A percentile compares a stretch with the other conserved stretches of the same genome.
Evolutionary conservation across 2,329 filamentous ascomycete genomes (phyloP).

Genomic region (Metarhizium brunneum): DNA sequence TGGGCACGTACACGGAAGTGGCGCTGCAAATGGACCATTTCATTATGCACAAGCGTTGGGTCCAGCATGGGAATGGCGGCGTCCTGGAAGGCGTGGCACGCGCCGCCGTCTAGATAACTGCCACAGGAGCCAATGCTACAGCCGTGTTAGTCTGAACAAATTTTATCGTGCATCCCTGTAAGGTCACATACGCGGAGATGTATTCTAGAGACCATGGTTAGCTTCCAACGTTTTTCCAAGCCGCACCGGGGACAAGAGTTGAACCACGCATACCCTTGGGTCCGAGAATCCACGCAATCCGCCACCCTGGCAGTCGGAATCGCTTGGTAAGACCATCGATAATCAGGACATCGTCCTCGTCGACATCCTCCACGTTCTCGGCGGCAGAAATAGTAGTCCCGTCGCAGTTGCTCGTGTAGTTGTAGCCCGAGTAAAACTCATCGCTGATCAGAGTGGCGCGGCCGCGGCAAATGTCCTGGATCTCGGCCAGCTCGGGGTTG

Average conservation of each 20-base stretch:
- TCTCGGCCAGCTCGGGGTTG: constrained; percentile 77
- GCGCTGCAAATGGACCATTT: constrained; percentile 81
- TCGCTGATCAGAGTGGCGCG: constrained; percentile 89
- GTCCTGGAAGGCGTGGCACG: constrained; percentile 92
- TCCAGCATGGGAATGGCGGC: constrained; percentile 91
- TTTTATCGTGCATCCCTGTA: not conserved
- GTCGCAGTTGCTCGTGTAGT: constrained; percentile 88
- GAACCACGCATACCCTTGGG: constrained; percentile 52
- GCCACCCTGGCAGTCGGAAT: constrained; percentile 92
- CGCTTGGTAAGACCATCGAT: constrained; percentile 95
- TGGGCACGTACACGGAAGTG: constrained; percentile 60
- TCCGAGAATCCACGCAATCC: constrained; percentile 91
- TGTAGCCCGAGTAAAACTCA: constrained; percentile 95
- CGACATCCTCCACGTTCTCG: constrained; percentile 81
- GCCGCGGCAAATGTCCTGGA: constrained; percentile 87
- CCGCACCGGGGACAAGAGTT: not conserved
- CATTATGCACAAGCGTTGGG: constrained; percentile 64
- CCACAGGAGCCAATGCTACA: constrained; percentile 73
- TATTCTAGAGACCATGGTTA: constrained; percentile 49
- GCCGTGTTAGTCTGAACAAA: constrained; percentile 1
- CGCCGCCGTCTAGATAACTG: constrained; percentile 88
- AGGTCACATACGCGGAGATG: constrained; percentile 59
- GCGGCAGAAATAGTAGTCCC: constrained; percentile 82
- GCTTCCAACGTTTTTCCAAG: not conserved
- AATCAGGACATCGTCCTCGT: constrained; percentile 84